Conservation (phyloP, 108 stramenopile species). For the Skeletonema costatum region DNA sequence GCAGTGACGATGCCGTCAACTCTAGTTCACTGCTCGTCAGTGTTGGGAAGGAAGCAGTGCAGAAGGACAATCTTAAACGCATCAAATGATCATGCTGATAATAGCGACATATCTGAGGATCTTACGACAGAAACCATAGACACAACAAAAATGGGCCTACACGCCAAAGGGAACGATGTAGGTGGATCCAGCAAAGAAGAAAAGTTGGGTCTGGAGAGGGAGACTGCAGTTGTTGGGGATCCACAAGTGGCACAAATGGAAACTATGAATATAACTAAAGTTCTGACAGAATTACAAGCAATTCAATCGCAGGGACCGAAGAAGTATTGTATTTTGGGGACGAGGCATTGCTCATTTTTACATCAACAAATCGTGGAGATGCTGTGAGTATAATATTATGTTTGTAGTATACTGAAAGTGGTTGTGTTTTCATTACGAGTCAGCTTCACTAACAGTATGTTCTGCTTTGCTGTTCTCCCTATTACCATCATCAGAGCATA, state of each 20-base stretch:
- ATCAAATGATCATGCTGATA: not conserved
- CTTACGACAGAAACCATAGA: not conserved
- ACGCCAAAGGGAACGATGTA: slow-evolving; percentile 10
- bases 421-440: not conserved
- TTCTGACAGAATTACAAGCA: slow-evolving; percentile 88
- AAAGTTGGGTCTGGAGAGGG: slow-evolving; percentile 38
- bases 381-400: slow-evolving; percentile 56
- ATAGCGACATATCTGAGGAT: not conserved
- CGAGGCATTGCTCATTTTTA: slow-evolving; percentile 92
- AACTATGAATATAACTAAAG: slow-evolving; percentile 72
- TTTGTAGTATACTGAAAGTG: not conserved
- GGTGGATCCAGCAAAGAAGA: slow-evolving; percentile 28
- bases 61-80: not conserved
- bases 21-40: not conserved
- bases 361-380: slow-evolving; percentile 96
- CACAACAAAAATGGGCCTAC: not conserved
- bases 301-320: slow-evolving; percentile 92
- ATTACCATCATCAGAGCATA: slow-evolving; percentile 65
- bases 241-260: slow-evolving; percentile 74
- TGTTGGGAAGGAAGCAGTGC: not conserved
- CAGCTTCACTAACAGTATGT: not conserved
- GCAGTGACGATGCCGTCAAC: not conserved
- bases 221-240: slow-evolving; percentile 58
- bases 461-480: not conserved
- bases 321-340: slow-evolving; percentile 94